Evolutionary conservation across 208 protist species (phyloP).

Genomic region (Acanthamoeba polyphaga): DNA sequence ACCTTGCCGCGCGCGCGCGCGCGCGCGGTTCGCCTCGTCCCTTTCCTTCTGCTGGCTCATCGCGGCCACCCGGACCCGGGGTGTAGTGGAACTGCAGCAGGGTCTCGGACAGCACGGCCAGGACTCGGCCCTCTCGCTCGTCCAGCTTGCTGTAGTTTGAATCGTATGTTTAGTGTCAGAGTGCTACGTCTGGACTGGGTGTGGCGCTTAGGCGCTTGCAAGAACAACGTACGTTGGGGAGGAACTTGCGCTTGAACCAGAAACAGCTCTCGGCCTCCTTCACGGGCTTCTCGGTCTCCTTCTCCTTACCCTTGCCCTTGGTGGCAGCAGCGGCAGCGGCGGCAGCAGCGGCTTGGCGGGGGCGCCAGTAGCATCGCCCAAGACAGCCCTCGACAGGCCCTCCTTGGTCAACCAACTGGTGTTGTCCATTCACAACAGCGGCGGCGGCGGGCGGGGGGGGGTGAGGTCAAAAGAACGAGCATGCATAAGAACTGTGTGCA

Average conservation of each 20-base stretch:
- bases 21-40: slow-evolving; percentile 51
- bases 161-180: not conserved
- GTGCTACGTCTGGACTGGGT: not conserved
- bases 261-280: not conserved
- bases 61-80: not conserved
- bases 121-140: slow-evolving; percentile 23
- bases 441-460: too few species aligned
- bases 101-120: slow-evolving; percentile 38
- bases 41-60: slow-evolving; percentile 43
- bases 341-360: slow-evolving; percentile 2
- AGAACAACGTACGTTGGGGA: not conserved
- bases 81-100: slow-evolving; percentile 53
- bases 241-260: slow-evolving; percentile 66
- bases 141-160: slow-evolving; percentile 55
- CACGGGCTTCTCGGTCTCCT: not conserved
- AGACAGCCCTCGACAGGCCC: slow-evolving; percentile 47
- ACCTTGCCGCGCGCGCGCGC: slow-evolving; percentile 29
- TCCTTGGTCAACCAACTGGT: slow-evolving; percentile 33
- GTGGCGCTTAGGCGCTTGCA: not conserved
- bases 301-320: slow-evolving; percentile 71
- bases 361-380: slow-evolving; percentile 26
- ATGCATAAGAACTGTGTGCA: not conserved
- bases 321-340: not conserved
- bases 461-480: not conserved
- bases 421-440: not conserved